Evolutionary conservation across 108 stramenopile genomes (phyloP), one percentile per base, ranked within the genome.

Genomic region (Pseudonitzschia delicatissima): DNA sequence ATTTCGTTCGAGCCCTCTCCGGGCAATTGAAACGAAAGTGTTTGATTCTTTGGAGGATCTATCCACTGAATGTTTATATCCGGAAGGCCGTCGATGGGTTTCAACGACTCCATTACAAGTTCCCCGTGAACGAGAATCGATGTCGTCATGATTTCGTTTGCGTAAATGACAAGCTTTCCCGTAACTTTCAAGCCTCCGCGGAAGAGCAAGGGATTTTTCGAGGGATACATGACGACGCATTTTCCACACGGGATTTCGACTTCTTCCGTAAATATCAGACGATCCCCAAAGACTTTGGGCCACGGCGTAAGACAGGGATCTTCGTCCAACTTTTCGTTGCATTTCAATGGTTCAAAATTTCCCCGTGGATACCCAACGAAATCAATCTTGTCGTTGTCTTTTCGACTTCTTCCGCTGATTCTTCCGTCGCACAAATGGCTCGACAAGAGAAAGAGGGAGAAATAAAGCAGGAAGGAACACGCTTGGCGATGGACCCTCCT

Each of bases 81-180:
- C 25, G 71, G 73, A 50, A 71, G 62, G 11, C 69, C 66, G 23
- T 77, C 68, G 42, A 80, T 80, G 25, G 65, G 40, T 13, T 74
- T 73, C 26, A 59, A 52, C 20, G 78, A 81, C 25, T 60, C 61
- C 66, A 88, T 83, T 34, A 83, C 71, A 18, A 85, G 62, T 45
- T 83, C 81, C 20, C 87, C 87, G 60, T 88, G 87, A n/a, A 88
- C 84, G 13, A 84, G 72, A 18, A 88, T 71, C 36, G 45, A 80
- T 35, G 84, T 77, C 12, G 87, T 88, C 11, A 11, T 13, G n/a
- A 88, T 53, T 0, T 79, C 82, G 28, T 76, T 76, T 1, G 71
- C 51, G 13, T 83, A 84, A 45, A 87, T 61, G 40, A 62, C 49
- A 6, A 87, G 74, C 39, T 78, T 84, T 36, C 87, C 87, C 12